Percentiles rank a stretch among this genome's conserved stretches.
phyloP scores from a whole-genome alignment of 106 monocot species.

The Allium sativum region DNA sequence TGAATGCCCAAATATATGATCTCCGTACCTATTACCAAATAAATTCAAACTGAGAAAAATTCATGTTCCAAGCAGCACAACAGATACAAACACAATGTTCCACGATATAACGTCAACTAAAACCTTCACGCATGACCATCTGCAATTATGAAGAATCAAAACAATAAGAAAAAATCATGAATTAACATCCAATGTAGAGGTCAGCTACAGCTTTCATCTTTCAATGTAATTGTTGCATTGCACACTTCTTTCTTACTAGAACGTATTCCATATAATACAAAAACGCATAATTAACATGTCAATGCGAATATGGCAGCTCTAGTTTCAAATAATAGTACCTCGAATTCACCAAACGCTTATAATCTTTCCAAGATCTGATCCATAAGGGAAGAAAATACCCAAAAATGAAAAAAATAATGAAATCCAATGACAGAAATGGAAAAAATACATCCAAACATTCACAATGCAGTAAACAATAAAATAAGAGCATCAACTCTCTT shows the following conservation, averaged over 20 bases:
- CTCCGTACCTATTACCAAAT: no score
- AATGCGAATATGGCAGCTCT: not conserved
- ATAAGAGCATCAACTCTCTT: not conserved
- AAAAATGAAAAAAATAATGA: slow-evolving; percentile 5
- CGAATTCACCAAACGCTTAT: slow-evolving; percentile 83
- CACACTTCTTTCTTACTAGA: not conserved
- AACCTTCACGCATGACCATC: no score
- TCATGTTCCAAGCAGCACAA: no score
- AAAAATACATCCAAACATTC: not conserved
- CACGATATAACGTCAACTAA: no score
- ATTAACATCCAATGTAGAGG: no score
- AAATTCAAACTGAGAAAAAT: no score
- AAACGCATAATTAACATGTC: not conserved
- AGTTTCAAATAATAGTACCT: slow-evolving; percentile 24
- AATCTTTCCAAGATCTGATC: slow-evolving; percentile 75
- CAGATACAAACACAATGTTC: no score
- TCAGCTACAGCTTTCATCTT: not conserved
- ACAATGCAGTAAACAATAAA: not conserved
- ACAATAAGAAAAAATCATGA: no score
- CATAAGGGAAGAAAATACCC: slow-evolving; percentile 81
- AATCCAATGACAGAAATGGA: not conserved
- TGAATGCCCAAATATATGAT: no score
- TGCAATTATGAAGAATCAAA: no score
- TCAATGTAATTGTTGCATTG: not conserved
- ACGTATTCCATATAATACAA: not conserved